Evolutionary conservation across 331 rosid genomes (phyloP).

Genomic region (Quercus lobata): DNA sequence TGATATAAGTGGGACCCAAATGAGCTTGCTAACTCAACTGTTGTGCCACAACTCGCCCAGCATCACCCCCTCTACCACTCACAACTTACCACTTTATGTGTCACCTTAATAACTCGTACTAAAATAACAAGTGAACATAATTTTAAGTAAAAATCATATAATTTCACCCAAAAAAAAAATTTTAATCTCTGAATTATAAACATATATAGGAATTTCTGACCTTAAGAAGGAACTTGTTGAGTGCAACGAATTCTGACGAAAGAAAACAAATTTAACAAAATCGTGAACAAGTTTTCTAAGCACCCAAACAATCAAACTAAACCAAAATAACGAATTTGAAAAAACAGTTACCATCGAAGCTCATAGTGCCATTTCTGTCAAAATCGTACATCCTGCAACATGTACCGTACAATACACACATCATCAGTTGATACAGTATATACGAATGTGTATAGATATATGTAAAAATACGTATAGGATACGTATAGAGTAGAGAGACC

Average conservation of each 20-base stretch:
- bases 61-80: too few species aligned
- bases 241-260: conserved; percentile 70
- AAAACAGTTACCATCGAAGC: conserved; percentile 54
- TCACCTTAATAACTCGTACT: too few species aligned
- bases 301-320: background rate
- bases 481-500: conserved; percentile 30
- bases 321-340: background rate
- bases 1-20: too few species aligned
- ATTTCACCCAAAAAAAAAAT: too few species aligned
- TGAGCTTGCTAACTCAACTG: too few species aligned
- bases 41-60: too few species aligned
- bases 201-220: conserved; percentile 24
- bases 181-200: too few species aligned
- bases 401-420: background rate
- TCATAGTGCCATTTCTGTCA: conserved; percentile 88
- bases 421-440: background rate
- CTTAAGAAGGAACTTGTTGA: conserved; percentile 84
- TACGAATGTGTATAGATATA: background rate
- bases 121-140: too few species aligned
- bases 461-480: background rate
- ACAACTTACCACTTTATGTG: too few species aligned
- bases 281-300: background rate
- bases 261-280: conserved; percentile 16
- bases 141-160: too few species aligned
- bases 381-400: conserved; percentile 81